Conservation (phyloP, 192 early-diverging fungal genomes). For the Ambispora gerdemannii region DNA sequence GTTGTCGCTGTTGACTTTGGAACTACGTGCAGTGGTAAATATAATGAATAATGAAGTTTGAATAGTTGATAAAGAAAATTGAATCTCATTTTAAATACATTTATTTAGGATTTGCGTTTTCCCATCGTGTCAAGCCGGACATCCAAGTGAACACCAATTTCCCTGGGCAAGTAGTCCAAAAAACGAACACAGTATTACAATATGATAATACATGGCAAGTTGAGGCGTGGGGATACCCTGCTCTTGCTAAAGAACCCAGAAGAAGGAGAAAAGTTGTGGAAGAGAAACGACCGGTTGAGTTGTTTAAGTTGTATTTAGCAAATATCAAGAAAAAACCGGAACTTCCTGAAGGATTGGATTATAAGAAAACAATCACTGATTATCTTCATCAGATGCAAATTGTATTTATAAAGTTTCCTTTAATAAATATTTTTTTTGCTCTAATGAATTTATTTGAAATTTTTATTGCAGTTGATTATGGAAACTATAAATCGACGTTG, state of each 20-base stretch:
- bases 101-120: background rate
- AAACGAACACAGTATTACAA: constrained; percentile 1
- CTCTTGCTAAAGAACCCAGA: background rate
- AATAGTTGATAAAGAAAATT: too few relatives aligned
- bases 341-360: constrained; percentile 46
- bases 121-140: background rate
- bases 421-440: background rate
- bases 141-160: background rate
- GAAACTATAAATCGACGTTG: background rate
- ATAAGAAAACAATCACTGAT: constrained; percentile 47
- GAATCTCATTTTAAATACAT: too few relatives aligned
- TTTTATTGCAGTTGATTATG: constrained; percentile 5
- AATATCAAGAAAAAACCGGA: constrained; percentile 40
- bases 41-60: too few relatives aligned
- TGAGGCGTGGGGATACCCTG: background rate
- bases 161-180: background rate
- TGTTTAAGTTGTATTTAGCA: constrained; percentile 49
- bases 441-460: background rate
- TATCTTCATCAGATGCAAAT: constrained; percentile 38
- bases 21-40: too few relatives aligned
- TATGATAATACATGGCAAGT: constrained; percentile 6
- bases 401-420: background rate
- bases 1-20: too few relatives aligned
- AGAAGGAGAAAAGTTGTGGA: background rate
- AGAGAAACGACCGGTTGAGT: background rate